Conservation (phyloP, 2,329 filamentous ascomycete species). For the Cercospora sp. region DNA sequence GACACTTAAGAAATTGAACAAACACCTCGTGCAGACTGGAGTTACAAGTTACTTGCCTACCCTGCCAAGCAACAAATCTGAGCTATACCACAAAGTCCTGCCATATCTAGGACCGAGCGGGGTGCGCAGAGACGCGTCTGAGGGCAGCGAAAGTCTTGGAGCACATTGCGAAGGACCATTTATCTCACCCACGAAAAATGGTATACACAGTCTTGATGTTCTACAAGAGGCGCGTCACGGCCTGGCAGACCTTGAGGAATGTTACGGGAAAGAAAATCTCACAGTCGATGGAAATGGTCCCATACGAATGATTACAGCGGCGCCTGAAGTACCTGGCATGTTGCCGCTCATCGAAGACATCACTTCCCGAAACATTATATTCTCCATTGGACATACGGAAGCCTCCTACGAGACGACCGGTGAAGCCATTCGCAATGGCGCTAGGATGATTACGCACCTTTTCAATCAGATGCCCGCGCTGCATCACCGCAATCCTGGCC, state of each 20-base stretch:
- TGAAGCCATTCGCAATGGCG: slow-evolving; percentile 50
- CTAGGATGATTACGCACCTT: slow-evolving; percentile 55
- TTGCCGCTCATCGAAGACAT: slow-evolving; percentile 67
- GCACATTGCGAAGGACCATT: slow-evolving; percentile 93
- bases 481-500: slow-evolving; percentile 77
- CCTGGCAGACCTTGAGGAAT: slow-evolving; percentile 65
- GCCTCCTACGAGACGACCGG: slow-evolving; percentile 52
- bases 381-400: slow-evolving; percentile 60
- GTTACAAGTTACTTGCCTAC: slow-evolving; percentile 89
- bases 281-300: slow-evolving; percentile 39
- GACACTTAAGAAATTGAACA: slow-evolving; percentile 70
- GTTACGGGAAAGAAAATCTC: slow-evolving; percentile 74
- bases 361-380: slow-evolving; percentile 65
- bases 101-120: slow-evolving; percentile 76
- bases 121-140: slow-evolving; percentile 56
- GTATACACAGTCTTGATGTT: slow-evolving; percentile 76
- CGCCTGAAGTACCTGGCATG: slow-evolving; percentile 71
- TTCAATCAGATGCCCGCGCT: slow-evolving; percentile 58
- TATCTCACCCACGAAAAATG: slow-evolving; percentile 78
- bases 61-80: slow-evolving; percentile 74
- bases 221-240: slow-evolving; percentile 62
- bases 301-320: slow-evolving; percentile 81
- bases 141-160: slow-evolving; percentile 83
- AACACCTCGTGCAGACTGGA: slow-evolving; percentile 70
- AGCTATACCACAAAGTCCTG: slow-evolving; percentile 79